Conservation (phyloP, 768 basidiomycete genomes). For the Lactifluus hygrophoroides region DNA sequence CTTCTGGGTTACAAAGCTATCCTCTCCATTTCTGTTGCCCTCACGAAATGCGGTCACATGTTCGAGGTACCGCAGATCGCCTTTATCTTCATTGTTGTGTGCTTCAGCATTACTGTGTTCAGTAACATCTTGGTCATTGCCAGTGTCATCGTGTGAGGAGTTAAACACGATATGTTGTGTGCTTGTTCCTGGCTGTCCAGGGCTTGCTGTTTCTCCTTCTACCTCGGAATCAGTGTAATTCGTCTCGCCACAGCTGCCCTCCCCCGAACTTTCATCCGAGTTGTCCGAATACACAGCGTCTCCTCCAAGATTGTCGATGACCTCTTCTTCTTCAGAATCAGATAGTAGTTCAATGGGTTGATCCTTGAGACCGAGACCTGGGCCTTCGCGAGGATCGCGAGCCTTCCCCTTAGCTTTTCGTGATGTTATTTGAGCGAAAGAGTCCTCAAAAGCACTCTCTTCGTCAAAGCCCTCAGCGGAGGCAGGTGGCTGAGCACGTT, state of each 20-base stretch:
- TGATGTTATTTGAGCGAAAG: constrained; percentile 45
- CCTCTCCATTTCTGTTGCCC: constrained; percentile 15
- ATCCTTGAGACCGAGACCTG: constrained; percentile 37
- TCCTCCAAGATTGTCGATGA: constrained; percentile 24
- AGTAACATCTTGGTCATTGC: constrained; percentile 26
- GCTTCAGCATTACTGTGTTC: constrained; percentile 22
- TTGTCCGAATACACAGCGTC: constrained; percentile 33
- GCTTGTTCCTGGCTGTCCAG: constrained; percentile 17
- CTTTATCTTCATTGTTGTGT: constrained; percentile 14
- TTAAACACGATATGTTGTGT: not conserved
- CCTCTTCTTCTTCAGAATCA: constrained; percentile 30
- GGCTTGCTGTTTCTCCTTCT: constrained; percentile 18
- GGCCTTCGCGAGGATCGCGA: constrained; percentile 53
- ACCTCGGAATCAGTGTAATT: constrained; percentile 22
- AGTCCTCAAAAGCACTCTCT: constrained; percentile 38
- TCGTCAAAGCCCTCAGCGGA: constrained; percentile 24
- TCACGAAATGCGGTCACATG: not conserved
- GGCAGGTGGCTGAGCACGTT: constrained; percentile 19
- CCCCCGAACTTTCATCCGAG: constrained; percentile 38
- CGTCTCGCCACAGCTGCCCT: constrained; percentile 17
- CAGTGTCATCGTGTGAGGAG: constrained; percentile 21
- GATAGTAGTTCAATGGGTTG: constrained; percentile 41
- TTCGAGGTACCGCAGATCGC: not conserved
- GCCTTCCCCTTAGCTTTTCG: constrained; percentile 46
- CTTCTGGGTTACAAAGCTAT: constrained; percentile 21